Base-by-base conservation (phyloP, 805 yeast genomes). In the Kluyveromyces aestuarii region DNA sequence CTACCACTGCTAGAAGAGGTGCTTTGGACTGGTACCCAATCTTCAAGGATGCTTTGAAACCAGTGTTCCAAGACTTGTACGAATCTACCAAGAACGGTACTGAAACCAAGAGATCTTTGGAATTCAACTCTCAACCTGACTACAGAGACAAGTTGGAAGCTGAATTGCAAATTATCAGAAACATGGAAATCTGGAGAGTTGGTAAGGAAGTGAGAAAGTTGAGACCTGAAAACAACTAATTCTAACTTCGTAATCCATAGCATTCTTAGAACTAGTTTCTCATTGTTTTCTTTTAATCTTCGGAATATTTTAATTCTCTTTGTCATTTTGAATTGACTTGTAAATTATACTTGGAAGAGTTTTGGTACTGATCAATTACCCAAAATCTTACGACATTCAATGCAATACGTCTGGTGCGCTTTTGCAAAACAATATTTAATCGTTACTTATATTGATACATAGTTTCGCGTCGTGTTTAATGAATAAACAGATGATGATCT, bases 1-100 rank as follows among this genome's bases (percentile, higher is more conserved):
- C 99, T 61, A 93, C 99, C 69, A 93, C 99, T 61, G 99, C 99
- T 67, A 89, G 98, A 82, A 88, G 99, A 80, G 99, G 99, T 82
- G 99, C 99, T 71, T 82, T 93, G 66, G 99, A 93, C 80, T 93
- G 99, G 99, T 91, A 93, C 81, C 98, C 98, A 74, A 78, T 85
- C 74, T 93, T 93, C 89, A 90, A 90, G 82, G 91, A 87, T 63
- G 96, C 97, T 69, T 81, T 93, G 76, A 93, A 93, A 81, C 98
- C 99, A 67, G 97, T 93, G 52, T 93, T 93, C 82, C 81, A 86
- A 74, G 95, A 93, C 69, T 81, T 93, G 68, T 93, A 93, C 81
- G 88, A 84, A 72, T 82, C 95, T 54, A 96, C 89, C 66, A 86
- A 82, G 81, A 87, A 87, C 75, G 99, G 99, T 72, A 71, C 88